Base-by-base conservation (phyloP, 2,329 filamentous ascomycete species). In the Diaporthe eres region DNA sequence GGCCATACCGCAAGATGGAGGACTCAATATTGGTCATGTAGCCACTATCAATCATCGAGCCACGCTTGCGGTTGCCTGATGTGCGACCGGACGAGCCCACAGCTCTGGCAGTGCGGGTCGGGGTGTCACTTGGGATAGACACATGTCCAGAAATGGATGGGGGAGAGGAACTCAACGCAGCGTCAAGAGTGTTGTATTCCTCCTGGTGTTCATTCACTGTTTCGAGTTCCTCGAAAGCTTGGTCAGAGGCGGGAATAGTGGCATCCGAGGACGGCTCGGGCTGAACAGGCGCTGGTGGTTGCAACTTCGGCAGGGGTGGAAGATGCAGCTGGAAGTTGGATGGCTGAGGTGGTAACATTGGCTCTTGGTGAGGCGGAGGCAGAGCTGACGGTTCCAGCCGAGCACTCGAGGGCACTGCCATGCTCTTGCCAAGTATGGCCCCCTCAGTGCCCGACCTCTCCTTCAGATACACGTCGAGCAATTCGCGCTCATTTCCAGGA, bases 1-100 rank as follows among this genome's bases (percentile, higher is more conserved):
- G 94, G 92, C 76, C 96, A 91, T 82, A 95, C 90, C 74, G 76
- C 55, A 77, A 28, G 19, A 90, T 95, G 0, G 97, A 98, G 3
- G 97, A 98, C 80, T 98, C 96, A 25, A 98, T 89, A 0, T 96
- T 98, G 1, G 97, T 98, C 82, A 98, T 98, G 84, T 98, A 99
- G 55, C 97, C 97, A 82, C 96, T 98, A 84, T 99, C 97, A 67
- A 75, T 71, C 87, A 97, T 93, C 17, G 94, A 93, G 42, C 91
- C 90, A 80, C 94, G 91, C 83, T 95, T 96, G 79, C 94, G 93
- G 85, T 94, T 95, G 79, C 76, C 76, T 42, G 76, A 67, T 63
- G 74, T 71, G 53, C 76, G 74, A 71, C 74, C 74, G 25, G 74
- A 94, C 28, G 92, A 92, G 53, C 89, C 86, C 34, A 67, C 63